phyloP scores from a whole-genome alignment of 768 basidiomycete species.

The Boletus rubescentipes region DNA sequence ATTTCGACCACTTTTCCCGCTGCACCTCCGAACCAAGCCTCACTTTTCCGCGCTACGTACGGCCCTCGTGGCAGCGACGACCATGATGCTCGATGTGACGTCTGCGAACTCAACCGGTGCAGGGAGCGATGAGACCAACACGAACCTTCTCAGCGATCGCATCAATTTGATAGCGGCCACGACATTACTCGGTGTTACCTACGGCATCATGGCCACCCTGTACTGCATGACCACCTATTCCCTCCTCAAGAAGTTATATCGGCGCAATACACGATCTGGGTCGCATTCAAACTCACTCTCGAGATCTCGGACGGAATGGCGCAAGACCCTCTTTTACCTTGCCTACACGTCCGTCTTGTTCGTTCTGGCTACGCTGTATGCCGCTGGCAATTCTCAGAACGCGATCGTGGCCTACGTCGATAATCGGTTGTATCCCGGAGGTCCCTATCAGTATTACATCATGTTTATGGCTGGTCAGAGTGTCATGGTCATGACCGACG shows the following conservation, averaged over 20 bases:
- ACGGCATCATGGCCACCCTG: constrained; percentile 22
- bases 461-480: constrained; percentile 25
- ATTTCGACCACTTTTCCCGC: constrained; percentile 14
- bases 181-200: constrained; percentile 21
- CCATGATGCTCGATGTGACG: constrained; percentile 7
- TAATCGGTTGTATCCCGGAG: constrained; percentile 27
- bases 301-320: constrained; percentile 3
- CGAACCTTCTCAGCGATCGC: constrained; percentile 20
- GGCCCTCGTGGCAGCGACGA: constrained; percentile 5
- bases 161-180: constrained; percentile 26
- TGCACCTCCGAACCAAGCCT: constrained; percentile 7
- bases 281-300: constrained; percentile 6
- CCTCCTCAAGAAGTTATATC: constrained; percentile 22
- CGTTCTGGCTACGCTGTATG: constrained; percentile 26
- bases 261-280: constrained; percentile 1
- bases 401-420: constrained; percentile 31
- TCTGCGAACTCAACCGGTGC: constrained; percentile 8
- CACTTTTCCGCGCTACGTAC: constrained; percentile 1
- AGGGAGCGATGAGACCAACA: constrained; percentile 1
- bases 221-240: constrained; percentile 18
- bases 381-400: constrained; percentile 28
- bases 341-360: constrained; percentile 29
- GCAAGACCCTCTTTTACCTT: constrained; percentile 28
- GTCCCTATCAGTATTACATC: constrained; percentile 25
- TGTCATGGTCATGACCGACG: constrained; percentile 24